Evolutionary conservation across 108 stramenopile genomes (phyloP).

Genomic region (Skeletonema menzelii): DNA sequence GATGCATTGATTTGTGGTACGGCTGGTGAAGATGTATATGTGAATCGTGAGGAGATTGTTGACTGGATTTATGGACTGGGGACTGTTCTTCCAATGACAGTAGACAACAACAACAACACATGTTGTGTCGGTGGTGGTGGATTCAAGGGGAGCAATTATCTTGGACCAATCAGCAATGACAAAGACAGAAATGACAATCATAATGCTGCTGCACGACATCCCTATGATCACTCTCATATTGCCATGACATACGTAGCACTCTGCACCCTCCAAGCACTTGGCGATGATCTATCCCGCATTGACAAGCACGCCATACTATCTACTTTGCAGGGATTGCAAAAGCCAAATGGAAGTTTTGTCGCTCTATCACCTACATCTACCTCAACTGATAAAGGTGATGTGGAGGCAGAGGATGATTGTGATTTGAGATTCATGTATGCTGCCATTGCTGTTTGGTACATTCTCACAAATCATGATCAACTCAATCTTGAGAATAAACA

Average conservation of each 20-base stretch:
- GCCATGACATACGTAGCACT: constrained; percentile 89
- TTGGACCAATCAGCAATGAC: constrained; percentile 26
- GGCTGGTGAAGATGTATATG: constrained; percentile 17
- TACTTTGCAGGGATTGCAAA: constrained; percentile 45
- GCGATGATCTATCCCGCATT: constrained; percentile 63
- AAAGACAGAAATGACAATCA: background rate
- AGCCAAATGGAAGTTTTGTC: constrained; percentile 54
- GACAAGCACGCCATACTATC: constrained; percentile 42
- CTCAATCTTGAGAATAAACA: too few species aligned
- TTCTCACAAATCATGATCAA: constrained; percentile 24
- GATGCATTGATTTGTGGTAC: constrained; percentile 10
- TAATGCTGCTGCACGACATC: constrained; percentile 9
- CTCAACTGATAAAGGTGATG: background rate
- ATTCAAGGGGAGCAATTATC: constrained; percentile 65
- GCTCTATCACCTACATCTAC: constrained; percentile 8
- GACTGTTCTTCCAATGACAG: constrained; percentile 25
- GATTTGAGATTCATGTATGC: constrained; percentile 92
- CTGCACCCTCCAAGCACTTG: constrained; percentile 64
- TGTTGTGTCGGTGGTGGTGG: constrained; percentile 33
- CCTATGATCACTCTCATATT: constrained; percentile 63
- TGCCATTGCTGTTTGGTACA: constrained; percentile 71
- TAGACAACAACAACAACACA: too few species aligned
- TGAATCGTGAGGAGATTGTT: constrained; percentile 49
- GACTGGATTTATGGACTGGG: constrained; percentile 66
- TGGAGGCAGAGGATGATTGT: constrained; percentile 52